Conservation (phyloP, 441 rosid genomes). For the Aleurites moluccanus region DNA sequence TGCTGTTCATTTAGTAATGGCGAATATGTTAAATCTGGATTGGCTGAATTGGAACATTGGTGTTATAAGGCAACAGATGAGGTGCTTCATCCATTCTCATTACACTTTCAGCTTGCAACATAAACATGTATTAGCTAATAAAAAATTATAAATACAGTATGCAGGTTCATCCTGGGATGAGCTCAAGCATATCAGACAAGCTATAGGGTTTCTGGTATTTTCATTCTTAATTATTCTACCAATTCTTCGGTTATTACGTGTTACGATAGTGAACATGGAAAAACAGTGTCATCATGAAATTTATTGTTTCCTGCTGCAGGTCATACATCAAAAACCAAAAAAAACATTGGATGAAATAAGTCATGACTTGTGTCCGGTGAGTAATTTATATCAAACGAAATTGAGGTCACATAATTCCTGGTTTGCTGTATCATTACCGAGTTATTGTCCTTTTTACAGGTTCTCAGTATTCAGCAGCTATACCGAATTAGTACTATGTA, state of each 20-base stretch:
- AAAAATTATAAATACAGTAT: constrained; percentile 50
- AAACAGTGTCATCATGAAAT: background rate
- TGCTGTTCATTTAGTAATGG: constrained; percentile 99
- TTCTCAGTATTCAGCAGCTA: constrained; percentile 92
- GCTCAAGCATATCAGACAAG: constrained; percentile 90
- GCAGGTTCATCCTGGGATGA: constrained; percentile 94
- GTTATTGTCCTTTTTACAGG: constrained; percentile 44
- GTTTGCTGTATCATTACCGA: constrained; percentile 1
- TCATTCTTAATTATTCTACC: constrained; percentile 12
- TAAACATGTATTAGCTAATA: constrained; percentile 11
- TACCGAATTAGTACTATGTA: constrained; percentile 98
- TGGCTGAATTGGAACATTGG: constrained; percentile 98
- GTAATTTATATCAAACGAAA: constrained; percentile 23
- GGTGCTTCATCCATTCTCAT: constrained; percentile 43
- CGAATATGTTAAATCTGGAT: constrained; percentile 93
- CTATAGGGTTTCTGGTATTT: constrained; percentile 89
- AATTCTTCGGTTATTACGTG: constrained; percentile 15
- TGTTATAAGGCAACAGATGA: constrained; percentile 95
- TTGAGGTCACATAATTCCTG: background rate
- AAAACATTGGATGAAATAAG: constrained; percentile 93
- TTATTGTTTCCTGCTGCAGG: constrained; percentile 44
- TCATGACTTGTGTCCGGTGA: constrained; percentile 94
- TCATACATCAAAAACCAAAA: constrained; percentile 96
- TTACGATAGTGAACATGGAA: background rate
- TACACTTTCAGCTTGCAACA: constrained; percentile 8